A percentile compares a stretch with the other conserved stretches of the same genome.
These are phyloP conservation scores for Nakaseomyces glabratus DNA, from an alignment of 1,139 yeast genomes.

Conservation along the genomic window DNA sequence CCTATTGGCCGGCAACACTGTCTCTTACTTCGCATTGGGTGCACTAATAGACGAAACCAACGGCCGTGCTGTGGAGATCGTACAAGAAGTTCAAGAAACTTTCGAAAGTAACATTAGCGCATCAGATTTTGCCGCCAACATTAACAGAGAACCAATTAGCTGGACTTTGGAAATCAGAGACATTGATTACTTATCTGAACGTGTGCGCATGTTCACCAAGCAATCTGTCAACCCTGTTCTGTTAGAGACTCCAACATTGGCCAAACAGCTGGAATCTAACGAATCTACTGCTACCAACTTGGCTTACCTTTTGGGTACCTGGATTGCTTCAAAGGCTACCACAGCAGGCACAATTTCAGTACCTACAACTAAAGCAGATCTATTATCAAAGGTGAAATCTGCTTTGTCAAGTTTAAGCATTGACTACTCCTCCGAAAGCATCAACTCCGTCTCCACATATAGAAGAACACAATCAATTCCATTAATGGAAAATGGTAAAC, in stretches of 20 bases:
- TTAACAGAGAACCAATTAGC: slow-evolving; percentile 20
- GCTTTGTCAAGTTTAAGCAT: neutral
- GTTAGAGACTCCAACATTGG: slow-evolving; percentile 26
- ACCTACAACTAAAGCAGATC: neutral
- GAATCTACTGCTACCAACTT: slow-evolving; percentile 8
- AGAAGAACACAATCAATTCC: slow-evolving; percentile 1
- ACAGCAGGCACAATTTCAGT: slow-evolving; percentile 12
- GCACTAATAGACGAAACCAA: slow-evolving; percentile 6
- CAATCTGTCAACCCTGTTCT: slow-evolving; percentile 34
- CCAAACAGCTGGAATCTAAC: slow-evolving; percentile 9
- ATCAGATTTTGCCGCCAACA: slow-evolving; percentile 17
- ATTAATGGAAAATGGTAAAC: slow-evolving; percentile 5
- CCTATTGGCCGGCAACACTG: slow-evolving; percentile 18
- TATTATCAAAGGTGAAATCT: neutral
- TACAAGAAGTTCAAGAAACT: slow-evolving; percentile 13
- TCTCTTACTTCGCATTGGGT: slow-evolving; percentile 23
- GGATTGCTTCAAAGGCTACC: slow-evolving; percentile 12
- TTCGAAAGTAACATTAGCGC: slow-evolving; percentile 19
- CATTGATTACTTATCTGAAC: slow-evolving; percentile 17
- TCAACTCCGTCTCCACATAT: neutral
- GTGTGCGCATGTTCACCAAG: slow-evolving; percentile 27
- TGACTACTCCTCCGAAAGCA: slow-evolving; percentile 1
- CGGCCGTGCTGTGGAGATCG: slow-evolving; percentile 14
- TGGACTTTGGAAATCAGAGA: slow-evolving; percentile 36
- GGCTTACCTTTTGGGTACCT: slow-evolving; percentile 12